phyloP scores from a whole-genome alignment of 768 basidiomycete species.

The Mycena alexandri region DNA sequence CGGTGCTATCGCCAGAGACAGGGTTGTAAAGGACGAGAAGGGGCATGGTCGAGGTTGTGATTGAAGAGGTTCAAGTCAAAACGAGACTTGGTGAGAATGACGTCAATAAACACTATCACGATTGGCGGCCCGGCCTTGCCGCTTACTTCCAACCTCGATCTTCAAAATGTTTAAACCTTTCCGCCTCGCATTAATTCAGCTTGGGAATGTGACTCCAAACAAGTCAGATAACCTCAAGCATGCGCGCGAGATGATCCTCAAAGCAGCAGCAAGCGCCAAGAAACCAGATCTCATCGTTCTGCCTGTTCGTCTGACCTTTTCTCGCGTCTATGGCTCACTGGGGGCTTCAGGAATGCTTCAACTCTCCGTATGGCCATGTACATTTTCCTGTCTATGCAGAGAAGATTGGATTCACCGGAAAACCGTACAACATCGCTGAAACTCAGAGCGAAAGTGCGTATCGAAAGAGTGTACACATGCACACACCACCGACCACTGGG shows the following conservation, averaged over 20 bases:
- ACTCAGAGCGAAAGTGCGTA: conserved; percentile 72
- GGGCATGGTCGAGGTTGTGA: no score
- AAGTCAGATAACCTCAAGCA: conserved; percentile 86
- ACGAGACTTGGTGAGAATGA: no score
- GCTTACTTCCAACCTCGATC: no score
- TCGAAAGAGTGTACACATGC: background rate
- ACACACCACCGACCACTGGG: conserved; percentile 16
- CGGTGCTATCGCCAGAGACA: conserved; percentile 71
- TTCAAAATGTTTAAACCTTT: conserved; percentile 78
- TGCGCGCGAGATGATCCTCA: conserved; percentile 84
- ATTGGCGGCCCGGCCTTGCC: no score
- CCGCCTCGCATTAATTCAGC: conserved; percentile 89
- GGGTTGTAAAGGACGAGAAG: conserved; percentile 84
- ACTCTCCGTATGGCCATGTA: conserved; percentile 84
- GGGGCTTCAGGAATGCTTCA: conserved; percentile 81
- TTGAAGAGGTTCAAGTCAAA: background rate
- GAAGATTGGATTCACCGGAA: conserved; percentile 73
- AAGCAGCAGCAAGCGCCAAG: conserved; percentile 70
- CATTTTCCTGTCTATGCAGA: conserved; percentile 91
- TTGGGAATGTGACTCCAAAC: conserved; percentile 78
- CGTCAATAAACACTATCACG: background rate
- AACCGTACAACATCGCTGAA: conserved; percentile 66
- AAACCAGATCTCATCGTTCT: conserved; percentile 88
- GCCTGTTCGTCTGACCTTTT: conserved; percentile 65
- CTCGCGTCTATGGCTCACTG: conserved; percentile 4